Evolutionary conservation across 331 rosid genomes (phyloP), one percentile per base, ranked within the genome.

Genomic region (Acacia concinna): DNA sequence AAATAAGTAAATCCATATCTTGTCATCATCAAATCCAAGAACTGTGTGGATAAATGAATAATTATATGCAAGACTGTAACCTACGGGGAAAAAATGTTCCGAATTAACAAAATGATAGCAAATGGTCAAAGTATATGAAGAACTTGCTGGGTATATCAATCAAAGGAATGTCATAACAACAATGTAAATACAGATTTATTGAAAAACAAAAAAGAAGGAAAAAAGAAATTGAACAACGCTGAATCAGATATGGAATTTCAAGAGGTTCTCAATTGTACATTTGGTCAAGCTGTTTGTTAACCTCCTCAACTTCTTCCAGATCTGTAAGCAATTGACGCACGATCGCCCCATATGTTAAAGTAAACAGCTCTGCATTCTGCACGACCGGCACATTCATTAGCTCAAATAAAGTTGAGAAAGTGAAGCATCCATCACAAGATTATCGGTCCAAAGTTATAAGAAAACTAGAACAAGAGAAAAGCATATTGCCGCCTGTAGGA

Each of bases 281-380:
- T 83, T 93, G 99, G 78, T 96, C 98, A 66, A 96, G 97, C 88
- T 96, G 98, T 82, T 93, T 96, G 94, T 96, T 96, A 38, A 96
- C 99, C 89, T 96, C 99, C 75, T 96, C 98, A 30, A 91, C 98
- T 86, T 96, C 99, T 85, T 93, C 99, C 74, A 96, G 93, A 88
- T 96, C 99, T 4, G 99, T 93, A 51, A 96, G 99, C 90, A 96
- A 87, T 78, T 96, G 99, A 52, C 98, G 98, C 79, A 96, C 98
- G 49, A 91, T 90, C 17, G 99, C 98, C 20, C 99, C 99, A 28
- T 96, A 96, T 17, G 99, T 96, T 81, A 96, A 81, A 11, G 98
- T 96, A 87, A 96, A 96, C 0, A 96, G 91, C 88, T 96, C 99
- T 18, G 97, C 98, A 77, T 95, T 93, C 99, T 95, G 67, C 81